Base-by-base conservation (phyloP, 192 early-diverging fungal species). In the Phycomyces blakesleeanus region DNA sequence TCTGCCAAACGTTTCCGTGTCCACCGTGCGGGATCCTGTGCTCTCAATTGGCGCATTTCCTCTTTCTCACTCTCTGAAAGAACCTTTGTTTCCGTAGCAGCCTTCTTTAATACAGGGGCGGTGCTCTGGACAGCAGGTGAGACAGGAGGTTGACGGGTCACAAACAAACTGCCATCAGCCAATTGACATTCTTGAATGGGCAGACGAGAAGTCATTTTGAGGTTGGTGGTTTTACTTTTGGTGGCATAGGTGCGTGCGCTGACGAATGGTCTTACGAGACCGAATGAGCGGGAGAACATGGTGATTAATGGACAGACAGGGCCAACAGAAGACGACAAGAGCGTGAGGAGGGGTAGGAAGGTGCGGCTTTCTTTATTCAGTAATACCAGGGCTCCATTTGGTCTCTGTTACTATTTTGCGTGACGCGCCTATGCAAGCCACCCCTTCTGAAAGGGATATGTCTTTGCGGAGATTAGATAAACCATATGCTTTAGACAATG, bases 1-100 rank as follows among this genome's bases (percentile, higher is more conserved):
- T 72, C 44, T 38, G 74, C 74, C 14, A 79, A 57, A 42, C 57
- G 59, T 24, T 63, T 70, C 41, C 65, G 55, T 20, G 74, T 67
- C 74, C 74, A 79, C 49, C 56, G 61, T 9, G 15, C 27, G 14
- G 77, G 77, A 67, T 79, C 67, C 41, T 56, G 15, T 37, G 42
- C 11, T 59, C 77, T 55, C 25, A 79, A 64, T 38, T 59, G 51
- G 29, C 61, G 67, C 18, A 79, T 63, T 41, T 72, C 69, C 2
- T 44, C 59, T 37, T 76, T 67, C 37, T 72, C 51, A 9, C 40
- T 59, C 34, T 76, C 64, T 12, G 67, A 34, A 7, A 34, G 65
- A 12, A 71, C 29, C 25, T 24, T 54, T 15, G 44, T 21, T 58
- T 53, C 37, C 16, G 26, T 21, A 20, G 0, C 38, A 20, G 42